A percentile compares a stretch with the other conserved stretches of the same genome.
These are phyloP conservation scores for Ogataea hybrid DNA, from an alignment of 1,139 yeast genomes.

Conservation along the genomic window DNA sequence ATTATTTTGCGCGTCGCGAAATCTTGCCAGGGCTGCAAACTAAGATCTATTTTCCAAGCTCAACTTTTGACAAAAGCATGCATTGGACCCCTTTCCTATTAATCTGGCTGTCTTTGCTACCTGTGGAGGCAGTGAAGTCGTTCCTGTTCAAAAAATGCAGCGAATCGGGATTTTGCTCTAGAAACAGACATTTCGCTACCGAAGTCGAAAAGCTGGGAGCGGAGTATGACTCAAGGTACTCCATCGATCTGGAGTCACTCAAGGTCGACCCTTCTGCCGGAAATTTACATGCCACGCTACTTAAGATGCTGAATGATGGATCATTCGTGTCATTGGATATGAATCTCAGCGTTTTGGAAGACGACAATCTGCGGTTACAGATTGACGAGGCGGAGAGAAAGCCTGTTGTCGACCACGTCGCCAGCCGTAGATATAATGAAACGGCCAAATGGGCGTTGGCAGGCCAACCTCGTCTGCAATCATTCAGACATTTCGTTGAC, in stretches of 20 bases:
- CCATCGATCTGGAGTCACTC: constrained; percentile 45
- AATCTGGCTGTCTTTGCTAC: constrained; percentile 7
- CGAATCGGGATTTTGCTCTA: constrained; percentile 79
- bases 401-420: constrained; percentile 24
- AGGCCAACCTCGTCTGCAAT: constrained; percentile 11
- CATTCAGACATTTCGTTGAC: constrained; percentile 22
- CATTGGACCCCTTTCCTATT: constrained; percentile 4
- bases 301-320: constrained; percentile 38
- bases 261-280: constrained; percentile 31
- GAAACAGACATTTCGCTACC: constrained; percentile 73
- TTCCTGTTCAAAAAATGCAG: constrained; percentile 77
- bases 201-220: constrained; percentile 36
- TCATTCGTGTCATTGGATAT: constrained; percentile 47
- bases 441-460: constrained; percentile 60
- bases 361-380: constrained; percentile 55
- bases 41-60: background rate
- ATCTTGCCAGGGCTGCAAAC: constrained; percentile 10
- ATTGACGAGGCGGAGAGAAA: constrained; percentile 58
- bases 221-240: constrained; percentile 48
- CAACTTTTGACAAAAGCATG: constrained; percentile 3
- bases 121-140: constrained; percentile 52
- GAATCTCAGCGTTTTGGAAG: constrained; percentile 51
- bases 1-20: constrained; percentile 11
- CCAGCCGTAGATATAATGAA: constrained; percentile 54
- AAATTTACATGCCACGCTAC: constrained; percentile 42